phyloP scores from a whole-genome alignment of 1,284 basidiomycete species.

The Cryptococcus floricola region DNA sequence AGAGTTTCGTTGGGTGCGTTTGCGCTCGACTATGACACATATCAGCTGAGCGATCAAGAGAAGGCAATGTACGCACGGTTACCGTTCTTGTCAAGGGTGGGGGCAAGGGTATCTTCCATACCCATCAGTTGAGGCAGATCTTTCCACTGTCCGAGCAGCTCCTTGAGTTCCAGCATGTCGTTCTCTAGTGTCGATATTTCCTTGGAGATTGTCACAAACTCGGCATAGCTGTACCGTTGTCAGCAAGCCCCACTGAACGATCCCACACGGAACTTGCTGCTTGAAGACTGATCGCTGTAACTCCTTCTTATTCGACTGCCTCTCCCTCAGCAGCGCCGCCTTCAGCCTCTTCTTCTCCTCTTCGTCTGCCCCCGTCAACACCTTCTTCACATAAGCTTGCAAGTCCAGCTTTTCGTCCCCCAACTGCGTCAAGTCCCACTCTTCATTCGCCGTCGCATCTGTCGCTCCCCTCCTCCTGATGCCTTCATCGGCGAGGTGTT shows the following conservation, averaged over 20 bases:
- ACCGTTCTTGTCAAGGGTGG: conserved; percentile 42
- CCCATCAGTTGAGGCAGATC: conserved; percentile 87
- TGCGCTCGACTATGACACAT: conserved; percentile 52
- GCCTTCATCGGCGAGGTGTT: conserved; percentile 23
- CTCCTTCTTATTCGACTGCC: conserved; percentile 41
- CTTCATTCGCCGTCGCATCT: conserved; percentile 40
- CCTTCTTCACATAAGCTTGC: conserved; percentile 44
- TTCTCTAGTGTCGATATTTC: conserved; percentile 95
- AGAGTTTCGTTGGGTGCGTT: conserved; percentile 76
- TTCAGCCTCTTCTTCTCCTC: conserved; percentile 47
- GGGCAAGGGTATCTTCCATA: conserved; percentile 60
- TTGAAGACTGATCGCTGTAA: conserved; percentile 78
- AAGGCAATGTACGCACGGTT: conserved; percentile 25
- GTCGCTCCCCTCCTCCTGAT: conserved; percentile 31
- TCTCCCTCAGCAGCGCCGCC: conserved; percentile 40
- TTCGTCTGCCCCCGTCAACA: conserved; percentile 45
- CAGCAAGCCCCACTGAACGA: not conserved
- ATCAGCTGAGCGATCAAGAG: not conserved
- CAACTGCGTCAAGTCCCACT: conserved; percentile 61
- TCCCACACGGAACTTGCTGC: conserved; percentile 58
- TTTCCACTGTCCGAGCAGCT: conserved; percentile 90
- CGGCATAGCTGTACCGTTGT: conserved; percentile 67
- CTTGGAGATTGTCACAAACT: conserved; percentile 94
- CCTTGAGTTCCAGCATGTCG: conserved; percentile 96
- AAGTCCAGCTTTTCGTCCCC: conserved; percentile 74